phyloP scores from a whole-genome alignment of 2,329 filamentous ascomycete species.

The Aureobasidium leucospermi region DNA sequence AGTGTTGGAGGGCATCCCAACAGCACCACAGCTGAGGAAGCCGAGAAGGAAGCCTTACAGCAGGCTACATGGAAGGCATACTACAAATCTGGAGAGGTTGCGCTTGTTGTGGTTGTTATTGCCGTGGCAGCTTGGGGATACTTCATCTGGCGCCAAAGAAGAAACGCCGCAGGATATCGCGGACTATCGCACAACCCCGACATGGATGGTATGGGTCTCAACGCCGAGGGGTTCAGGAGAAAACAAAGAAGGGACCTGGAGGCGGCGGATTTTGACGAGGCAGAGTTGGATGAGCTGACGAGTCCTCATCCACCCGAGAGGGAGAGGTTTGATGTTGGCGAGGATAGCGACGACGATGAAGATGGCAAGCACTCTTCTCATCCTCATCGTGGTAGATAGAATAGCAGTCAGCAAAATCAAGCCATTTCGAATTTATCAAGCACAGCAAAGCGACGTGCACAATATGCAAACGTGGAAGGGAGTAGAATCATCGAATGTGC shows the following conservation, averaged over 20 bases:
- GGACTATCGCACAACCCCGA: slow-evolving; percentile 36
- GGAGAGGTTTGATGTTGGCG: slow-evolving; percentile 19
- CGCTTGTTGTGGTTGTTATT: slow-evolving; percentile 72
- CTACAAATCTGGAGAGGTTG: slow-evolving; percentile 76
- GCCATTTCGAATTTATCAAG: background rate
- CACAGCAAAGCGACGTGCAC: background rate
- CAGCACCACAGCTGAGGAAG: slow-evolving; percentile 54
- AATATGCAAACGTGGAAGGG: background rate
- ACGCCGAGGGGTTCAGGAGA: slow-evolving; percentile 34
- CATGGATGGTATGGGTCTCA: slow-evolving; percentile 39
- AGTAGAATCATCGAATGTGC: background rate
- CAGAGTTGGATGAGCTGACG: slow-evolving; percentile 51
- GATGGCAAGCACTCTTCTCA: background rate
- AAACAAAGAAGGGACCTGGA: slow-evolving; percentile 46
- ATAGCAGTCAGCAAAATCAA: background rate
- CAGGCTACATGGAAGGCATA: slow-evolving; percentile 86
- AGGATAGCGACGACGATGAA: slow-evolving; percentile 9
- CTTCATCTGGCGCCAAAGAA: slow-evolving; percentile 53
- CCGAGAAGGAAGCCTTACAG: slow-evolving; percentile 63
- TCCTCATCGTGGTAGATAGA: background rate
- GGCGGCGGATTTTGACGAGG: slow-evolving; percentile 55
- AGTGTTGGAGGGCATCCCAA: slow-evolving; percentile 69
- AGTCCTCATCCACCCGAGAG: slow-evolving; percentile 23
- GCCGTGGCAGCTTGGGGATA: slow-evolving; percentile 69
- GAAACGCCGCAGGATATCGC: slow-evolving; percentile 39